Base-by-base conservation (phyloP, 73 alveolate species). In the Paramecium biaurelia region DNA sequence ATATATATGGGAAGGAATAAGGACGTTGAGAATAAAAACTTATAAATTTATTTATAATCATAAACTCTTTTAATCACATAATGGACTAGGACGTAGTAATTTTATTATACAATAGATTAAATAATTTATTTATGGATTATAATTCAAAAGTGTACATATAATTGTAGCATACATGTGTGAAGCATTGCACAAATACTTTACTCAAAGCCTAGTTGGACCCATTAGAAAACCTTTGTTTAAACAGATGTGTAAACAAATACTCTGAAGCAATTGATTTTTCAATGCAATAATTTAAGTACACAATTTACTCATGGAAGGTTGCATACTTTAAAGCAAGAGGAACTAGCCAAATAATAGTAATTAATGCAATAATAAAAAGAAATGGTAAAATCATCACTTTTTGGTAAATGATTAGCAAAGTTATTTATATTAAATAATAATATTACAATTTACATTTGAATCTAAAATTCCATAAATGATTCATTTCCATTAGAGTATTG, bases 1-100 rank as follows among this genome's bases (percentile, higher is more conserved):
- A 79, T 47, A 79, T 79, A 6, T 79, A 79, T 79, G 90, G 90
- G 49, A 63, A 63, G 26, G 84, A 63, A 63, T 63, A 63, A 63
- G 45, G 84, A 63, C 43, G 84, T 63, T 63, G 84, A 63, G 84
- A 63, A 63, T 63, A 63, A 63, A 53, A 63, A 24, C 84, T 23
- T 63, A 63, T 63, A 30, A 63, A 63, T 30, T 63, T 63, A 63
- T 26, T 63, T 63, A 63, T 63, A 63, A 63, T 63, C 84, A 23
- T 23, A 63, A 63, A 63, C 84, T 63, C 47, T 63, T 26, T 38
- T 63, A 63, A 63, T 63, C 84, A 63, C 21, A 18, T 18, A n/a
- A 53, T 53, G 9, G 32, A 63, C 45, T 4, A 30, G 49, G 45
- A 63, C 84, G 43, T 63, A 63, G 84, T 63, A 63, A 63, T 63